Evolutionary conservation across 1,139 yeast species (phyloP).

Genomic region (Hemisphaericaspora subhashii): DNA sequence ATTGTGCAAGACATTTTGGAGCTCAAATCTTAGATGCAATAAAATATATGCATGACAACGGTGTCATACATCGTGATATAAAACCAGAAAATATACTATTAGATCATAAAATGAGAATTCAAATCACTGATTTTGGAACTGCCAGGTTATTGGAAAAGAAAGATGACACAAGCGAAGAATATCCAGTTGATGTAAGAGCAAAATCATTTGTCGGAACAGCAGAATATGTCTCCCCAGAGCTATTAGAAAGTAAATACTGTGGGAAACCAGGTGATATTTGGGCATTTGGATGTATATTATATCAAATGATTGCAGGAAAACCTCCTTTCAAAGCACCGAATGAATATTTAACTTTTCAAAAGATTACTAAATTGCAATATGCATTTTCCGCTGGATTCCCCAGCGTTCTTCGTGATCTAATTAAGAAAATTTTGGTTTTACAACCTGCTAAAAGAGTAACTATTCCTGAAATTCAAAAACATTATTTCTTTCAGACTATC

Average conservation of each 20-base stretch:
- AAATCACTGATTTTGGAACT: constrained; percentile 82
- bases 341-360: constrained; percentile 66
- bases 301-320: constrained; percentile 71
- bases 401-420: constrained; percentile 45
- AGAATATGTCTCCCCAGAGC: constrained; percentile 74
- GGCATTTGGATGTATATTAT: constrained; percentile 81
- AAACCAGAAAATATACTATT: constrained; percentile 76
- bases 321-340: constrained; percentile 82
- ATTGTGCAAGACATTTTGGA: constrained; percentile 70
- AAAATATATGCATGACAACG: constrained; percentile 69
- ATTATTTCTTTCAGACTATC: constrained; percentile 67
- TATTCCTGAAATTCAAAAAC: constrained; percentile 43
- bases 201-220: constrained; percentile 89
- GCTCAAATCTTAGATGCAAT: constrained; percentile 65
- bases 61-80: constrained; percentile 77
- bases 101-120: constrained; percentile 62
- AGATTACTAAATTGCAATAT: constrained; percentile 54
- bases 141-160: constrained; percentile 59
- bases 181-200: constrained; percentile 51
- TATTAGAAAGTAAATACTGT: constrained; percentile 65
- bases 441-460: constrained; percentile 46
- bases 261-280: constrained; percentile 77
- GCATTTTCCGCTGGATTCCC: constrained; percentile 60
- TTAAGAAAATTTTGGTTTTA: constrained; percentile 44
- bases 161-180: constrained; percentile 38